A percentile compares a stretch with the other conserved stretches of the same genome.
Conservation (phyloP, 345 rosid species). For the Rhodomyrtus tomentosa region DNA sequence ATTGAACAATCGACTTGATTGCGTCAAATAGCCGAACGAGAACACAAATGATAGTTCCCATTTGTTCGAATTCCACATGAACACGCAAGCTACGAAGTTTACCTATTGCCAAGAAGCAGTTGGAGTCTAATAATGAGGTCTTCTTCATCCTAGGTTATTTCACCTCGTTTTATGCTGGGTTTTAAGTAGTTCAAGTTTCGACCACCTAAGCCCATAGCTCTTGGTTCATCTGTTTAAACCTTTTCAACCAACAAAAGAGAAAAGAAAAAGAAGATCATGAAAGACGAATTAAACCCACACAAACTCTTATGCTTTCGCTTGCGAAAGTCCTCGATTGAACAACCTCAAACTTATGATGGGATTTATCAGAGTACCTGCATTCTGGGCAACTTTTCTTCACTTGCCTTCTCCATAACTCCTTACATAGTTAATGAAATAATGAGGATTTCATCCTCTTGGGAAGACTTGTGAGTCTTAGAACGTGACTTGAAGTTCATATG, state of each 20-base stretch:
- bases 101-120: slow-evolving; percentile 28
- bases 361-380: neutral
- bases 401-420: neutral
- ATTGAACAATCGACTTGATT: neutral
- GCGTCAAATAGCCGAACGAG: neutral
- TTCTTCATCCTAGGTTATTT: slow-evolving; percentile 23
- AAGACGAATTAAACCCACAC: neutral
- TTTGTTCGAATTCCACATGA: neutral
- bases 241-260: neutral
- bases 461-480: no score
- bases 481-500: no score
- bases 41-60: neutral
- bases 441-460: slow-evolving; percentile 3
- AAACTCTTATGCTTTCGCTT: neutral
- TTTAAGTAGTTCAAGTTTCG: slow-evolving; percentile 21
- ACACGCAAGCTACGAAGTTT: neutral
- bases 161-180: slow-evolving; percentile 30
- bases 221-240: slow-evolving; percentile 31
- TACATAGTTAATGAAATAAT: neutral
- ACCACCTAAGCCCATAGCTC: slow-evolving; percentile 34
- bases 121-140: slow-evolving; percentile 11
- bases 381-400: neutral
- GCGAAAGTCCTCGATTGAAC: neutral
- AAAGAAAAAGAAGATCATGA: neutral
- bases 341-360: neutral